A percentile compares a stretch with the other conserved stretches of the same genome.
These are phyloP conservation scores for Mycena vulgaris DNA, from an alignment of 768 basidiomycete species.

Conservation along the genomic window DNA sequence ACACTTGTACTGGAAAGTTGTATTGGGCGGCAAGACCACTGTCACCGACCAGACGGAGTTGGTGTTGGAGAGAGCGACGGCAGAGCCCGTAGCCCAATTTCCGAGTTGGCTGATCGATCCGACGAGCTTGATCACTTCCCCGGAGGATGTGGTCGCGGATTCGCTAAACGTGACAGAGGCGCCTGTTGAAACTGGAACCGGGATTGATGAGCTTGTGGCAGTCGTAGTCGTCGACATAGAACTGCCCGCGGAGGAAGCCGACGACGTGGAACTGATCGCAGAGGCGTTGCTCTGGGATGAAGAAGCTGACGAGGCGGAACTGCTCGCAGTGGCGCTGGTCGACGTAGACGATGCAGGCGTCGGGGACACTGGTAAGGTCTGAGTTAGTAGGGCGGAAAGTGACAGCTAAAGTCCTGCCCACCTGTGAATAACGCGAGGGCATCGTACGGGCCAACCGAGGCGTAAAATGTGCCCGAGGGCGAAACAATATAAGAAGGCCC, in stretches of 20 bases:
- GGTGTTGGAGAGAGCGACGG: constrained; percentile 14
- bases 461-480: constrained; percentile 34
- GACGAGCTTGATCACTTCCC: constrained; percentile 27
- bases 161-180: constrained; percentile 31
- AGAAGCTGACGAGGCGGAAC: too few species aligned
- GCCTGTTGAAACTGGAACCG: constrained; percentile 7
- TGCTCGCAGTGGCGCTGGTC: too few species aligned
- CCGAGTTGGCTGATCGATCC: constrained; percentile 30
- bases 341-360: too few species aligned
- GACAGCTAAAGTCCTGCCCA: neutral
- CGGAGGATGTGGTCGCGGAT: constrained; percentile 19
- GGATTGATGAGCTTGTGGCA: constrained; percentile 1
- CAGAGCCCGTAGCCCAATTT: constrained; percentile 28
- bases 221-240: neutral
- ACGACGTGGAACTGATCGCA: too few species aligned
- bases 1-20: constrained; percentile 36
- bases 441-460: constrained; percentile 37
- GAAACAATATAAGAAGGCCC: constrained; percentile 31
- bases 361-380: neutral
- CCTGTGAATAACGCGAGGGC: constrained; percentile 37
- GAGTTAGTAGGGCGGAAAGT: neutral
- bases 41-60: constrained; percentile 33
- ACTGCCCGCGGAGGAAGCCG: too few species aligned
- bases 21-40: constrained; percentile 27
- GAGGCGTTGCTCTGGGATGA: too few species aligned